Evolutionary conservation across 1,284 basidiomycete genomes (phyloP).

Genomic region (Amylostereum areolatum): DNA sequence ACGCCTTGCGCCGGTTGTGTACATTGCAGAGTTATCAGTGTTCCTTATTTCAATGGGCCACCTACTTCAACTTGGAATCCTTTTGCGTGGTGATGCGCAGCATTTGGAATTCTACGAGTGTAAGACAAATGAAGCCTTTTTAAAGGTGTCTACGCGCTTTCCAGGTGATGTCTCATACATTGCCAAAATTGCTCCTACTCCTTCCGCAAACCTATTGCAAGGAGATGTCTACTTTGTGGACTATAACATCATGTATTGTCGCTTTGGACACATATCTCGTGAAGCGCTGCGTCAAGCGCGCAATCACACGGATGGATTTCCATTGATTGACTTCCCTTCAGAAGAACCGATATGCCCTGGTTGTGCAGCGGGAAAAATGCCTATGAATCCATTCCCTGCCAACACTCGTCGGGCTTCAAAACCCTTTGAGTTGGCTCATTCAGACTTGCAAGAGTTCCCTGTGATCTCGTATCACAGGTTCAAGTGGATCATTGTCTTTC

Average conservation of each 20-base stretch:
- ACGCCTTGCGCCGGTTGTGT: no score
- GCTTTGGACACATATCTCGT: background rate
- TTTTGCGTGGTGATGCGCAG: no score
- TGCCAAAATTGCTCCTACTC: no score
- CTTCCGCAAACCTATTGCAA: no score
- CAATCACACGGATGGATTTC: conserved; percentile 8
- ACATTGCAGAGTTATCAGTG: no score
- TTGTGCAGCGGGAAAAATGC: conserved; percentile 18
- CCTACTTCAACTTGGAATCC: no score
- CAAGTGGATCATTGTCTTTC: conserved; percentile 21
- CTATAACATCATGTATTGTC: conserved; percentile 3
- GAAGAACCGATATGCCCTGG: conserved; percentile 13
- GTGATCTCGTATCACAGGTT: conserved; percentile 17
- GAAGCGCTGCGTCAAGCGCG: conserved; percentile 8
- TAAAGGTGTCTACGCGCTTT: no score
- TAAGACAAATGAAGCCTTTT: no score
- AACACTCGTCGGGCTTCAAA: conserved; percentile 9
- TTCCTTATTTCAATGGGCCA: no score
- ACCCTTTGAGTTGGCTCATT: conserved; percentile 19
- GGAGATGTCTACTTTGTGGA: background rate
- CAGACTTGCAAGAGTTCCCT: conserved; percentile 17
- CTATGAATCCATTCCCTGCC: background rate
- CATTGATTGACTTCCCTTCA: conserved; percentile 10
- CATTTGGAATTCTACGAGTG: no score
- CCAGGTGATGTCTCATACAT: no score